Base-by-base conservation (phyloP, 2,329 filamentous ascomycete genomes). In the Aureobasidium namibiae region DNA sequence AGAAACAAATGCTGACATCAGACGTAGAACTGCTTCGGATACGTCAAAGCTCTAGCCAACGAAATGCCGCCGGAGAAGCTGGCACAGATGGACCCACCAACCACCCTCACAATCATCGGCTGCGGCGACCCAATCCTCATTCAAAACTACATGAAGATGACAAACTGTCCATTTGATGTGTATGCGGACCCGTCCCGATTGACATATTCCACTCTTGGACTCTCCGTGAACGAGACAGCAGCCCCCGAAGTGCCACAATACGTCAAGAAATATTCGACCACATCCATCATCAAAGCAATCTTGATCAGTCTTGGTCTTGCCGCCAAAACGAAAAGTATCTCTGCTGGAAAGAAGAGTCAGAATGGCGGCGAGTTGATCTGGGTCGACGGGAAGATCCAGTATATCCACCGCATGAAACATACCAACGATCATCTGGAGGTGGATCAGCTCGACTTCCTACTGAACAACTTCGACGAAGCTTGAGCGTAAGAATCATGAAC, bases 321-420 rank as follows among this genome's bases (percentile, higher is more conserved):
- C 7, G 26, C 23, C 16, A 42, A 42, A 9, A 39, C 36, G 24
- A 56, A 44, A 44, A 33, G 18, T 4, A 10, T 42, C 11, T 14
- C 26, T 3, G 16, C 45, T 6, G 45, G 39, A n/a, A 65, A 64
- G 56, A 59, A 48, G 33, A 45, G 23, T 18, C 42, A 61, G 62
- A 70, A 73, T 46, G 73, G 73, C 4, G 72, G 73, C 29, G 73
- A 75, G 60, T 71, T 68, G 61, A 42, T 74, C 49, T 73, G 73
- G 62, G 64, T 70, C 44, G 64, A 65, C 16, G 69, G 69, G 2
- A 58, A 66, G 59, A 48, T 73, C 23, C 64, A 66, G 42, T 74
- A 69, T 67, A 69, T 67, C 33, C 66, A 69, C 52, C 60, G 68
- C 13, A 73, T 74, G 72, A 60, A 63, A 48, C 66, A 69, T 33